Percentiles rank a stretch among this genome's conserved stretches.
phyloP scores from a whole-genome alignment of 768 basidiomycete genomes.

The Leucosporidium yakuticum region DNA sequence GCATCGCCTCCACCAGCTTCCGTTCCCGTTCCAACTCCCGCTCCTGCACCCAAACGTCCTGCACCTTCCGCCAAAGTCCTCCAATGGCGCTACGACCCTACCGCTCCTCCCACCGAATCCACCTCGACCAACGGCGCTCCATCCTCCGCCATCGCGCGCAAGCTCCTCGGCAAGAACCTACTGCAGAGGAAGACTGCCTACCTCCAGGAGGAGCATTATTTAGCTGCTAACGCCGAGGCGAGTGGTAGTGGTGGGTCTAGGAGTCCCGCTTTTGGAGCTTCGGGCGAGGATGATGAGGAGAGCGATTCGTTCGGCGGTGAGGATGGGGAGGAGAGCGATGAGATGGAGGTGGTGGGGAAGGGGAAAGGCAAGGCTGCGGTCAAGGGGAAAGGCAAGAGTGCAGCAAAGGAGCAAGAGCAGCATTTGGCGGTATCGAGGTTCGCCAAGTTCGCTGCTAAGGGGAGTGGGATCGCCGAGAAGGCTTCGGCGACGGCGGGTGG shows the following conservation, averaged over 20 bases:
- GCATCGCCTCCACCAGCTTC: background rate
- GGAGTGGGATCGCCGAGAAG: background rate
- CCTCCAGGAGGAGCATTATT: conserved; percentile 25
- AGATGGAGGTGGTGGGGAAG: background rate
- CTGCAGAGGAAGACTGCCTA: conserved; percentile 7
- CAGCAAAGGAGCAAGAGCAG: background rate
- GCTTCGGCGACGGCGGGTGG: background rate
- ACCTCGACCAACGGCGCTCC: background rate
- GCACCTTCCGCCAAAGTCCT: background rate
- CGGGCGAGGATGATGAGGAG: conserved; percentile 18
- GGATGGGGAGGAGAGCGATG: conserved; percentile 1
- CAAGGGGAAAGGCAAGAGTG: conserved; percentile 5
- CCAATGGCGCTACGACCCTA: background rate
- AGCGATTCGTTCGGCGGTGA: background rate
- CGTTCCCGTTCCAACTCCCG: background rate
- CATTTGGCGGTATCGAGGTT: conserved; percentile 1
- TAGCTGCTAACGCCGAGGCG: conserved; percentile 23
- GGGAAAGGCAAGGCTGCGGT: conserved; percentile 40
- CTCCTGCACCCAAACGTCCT: background rate
- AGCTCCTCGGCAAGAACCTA: conserved; percentile 7
- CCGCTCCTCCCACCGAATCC: background rate
- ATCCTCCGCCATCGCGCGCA: too few relatives aligned
- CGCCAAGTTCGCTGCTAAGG: conserved; percentile 22
- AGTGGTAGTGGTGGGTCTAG: background rate
- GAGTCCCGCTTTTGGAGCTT: background rate